A percentile compares a stretch with the other conserved stretches of the same genome.
These are phyloP conservation scores for Cucumis cinereus DNA, from an alignment of 306 rosid species.

Conservation along the genomic window DNA sequence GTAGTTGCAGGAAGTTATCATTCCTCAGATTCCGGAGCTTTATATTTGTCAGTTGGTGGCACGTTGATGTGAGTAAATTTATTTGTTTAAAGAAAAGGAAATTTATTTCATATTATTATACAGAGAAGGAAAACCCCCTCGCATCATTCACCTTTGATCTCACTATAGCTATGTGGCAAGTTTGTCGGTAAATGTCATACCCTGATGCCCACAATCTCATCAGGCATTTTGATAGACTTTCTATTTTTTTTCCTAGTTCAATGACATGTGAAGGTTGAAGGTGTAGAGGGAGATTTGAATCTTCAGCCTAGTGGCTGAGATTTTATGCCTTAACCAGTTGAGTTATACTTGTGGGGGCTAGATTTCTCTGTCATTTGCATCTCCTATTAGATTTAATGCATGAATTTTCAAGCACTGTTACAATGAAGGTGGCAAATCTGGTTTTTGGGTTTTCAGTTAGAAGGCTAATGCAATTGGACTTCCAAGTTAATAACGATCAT, in stretches of 20 bases:
- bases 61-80: slow-evolving; percentile 66
- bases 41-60: slow-evolving; percentile 83
- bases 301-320: no score
- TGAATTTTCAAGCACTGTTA: not conserved
- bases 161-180: not conserved
- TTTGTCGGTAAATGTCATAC: not conserved
- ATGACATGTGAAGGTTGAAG: no score
- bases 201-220: not conserved
- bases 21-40: slow-evolving; percentile 31
- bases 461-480: not conserved
- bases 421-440: not conserved
- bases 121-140: not conserved
- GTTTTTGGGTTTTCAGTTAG: not conserved
- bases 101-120: slow-evolving; percentile 4
- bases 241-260: no score
- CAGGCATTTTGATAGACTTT: not conserved
- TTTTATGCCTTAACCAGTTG: no score
- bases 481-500: not conserved
- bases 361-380: not conserved
- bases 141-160: not conserved
- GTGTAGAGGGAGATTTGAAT: no score
- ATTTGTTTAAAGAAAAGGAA: slow-evolving; percentile 17
- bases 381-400: not conserved
- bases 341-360: no score
- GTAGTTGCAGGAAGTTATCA: slow-evolving; percentile 51